These are phyloP conservation scores for Forsythia suspensa DNA, from an alignment of 257 asterid species.

Conservation along the genomic window DNA sequence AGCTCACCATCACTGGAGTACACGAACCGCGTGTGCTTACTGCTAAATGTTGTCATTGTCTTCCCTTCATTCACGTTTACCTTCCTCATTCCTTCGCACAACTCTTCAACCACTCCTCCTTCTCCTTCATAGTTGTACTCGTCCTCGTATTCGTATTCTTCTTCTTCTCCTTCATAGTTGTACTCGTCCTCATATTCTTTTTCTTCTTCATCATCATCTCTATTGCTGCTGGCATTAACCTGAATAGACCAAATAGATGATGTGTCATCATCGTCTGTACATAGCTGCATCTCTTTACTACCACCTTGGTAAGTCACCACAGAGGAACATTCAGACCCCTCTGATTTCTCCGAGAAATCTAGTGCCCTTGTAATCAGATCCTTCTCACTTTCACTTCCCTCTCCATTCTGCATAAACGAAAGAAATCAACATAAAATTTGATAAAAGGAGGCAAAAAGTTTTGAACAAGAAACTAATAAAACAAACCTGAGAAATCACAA, in stretches of 20 bases:
- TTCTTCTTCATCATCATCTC: constrained; percentile 42
- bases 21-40: constrained; percentile 70
- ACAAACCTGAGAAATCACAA: constrained; percentile 57
- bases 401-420: constrained; percentile 1
- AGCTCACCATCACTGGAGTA: constrained; percentile 79
- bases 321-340: constrained; percentile 44
- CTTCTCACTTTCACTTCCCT: constrained; percentile 36
- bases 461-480: neutral
- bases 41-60: constrained; percentile 31
- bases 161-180: constrained; percentile 21
- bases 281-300: constrained; percentile 23
- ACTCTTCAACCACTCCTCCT: constrained; percentile 45
- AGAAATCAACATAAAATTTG: neutral
- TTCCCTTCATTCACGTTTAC: constrained; percentile 41
- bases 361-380: constrained; percentile 61
- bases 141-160: constrained; percentile 25
- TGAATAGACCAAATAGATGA: constrained; percentile 84
- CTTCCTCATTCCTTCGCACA: constrained; percentile 73
- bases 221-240: constrained; percentile 64
- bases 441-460: neutral
- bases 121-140: constrained; percentile 21
- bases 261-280: constrained; percentile 43
- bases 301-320: constrained; percentile 42
- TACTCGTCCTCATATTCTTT: constrained; percentile 30
- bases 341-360: constrained; percentile 73